Percentiles rank a stretch among this genome's conserved stretches.
These are phyloP conservation scores for Cladophialophora immunda DNA, from an alignment of 2,329 filamentous ascomycete genomes.

Conservation along the genomic window DNA sequence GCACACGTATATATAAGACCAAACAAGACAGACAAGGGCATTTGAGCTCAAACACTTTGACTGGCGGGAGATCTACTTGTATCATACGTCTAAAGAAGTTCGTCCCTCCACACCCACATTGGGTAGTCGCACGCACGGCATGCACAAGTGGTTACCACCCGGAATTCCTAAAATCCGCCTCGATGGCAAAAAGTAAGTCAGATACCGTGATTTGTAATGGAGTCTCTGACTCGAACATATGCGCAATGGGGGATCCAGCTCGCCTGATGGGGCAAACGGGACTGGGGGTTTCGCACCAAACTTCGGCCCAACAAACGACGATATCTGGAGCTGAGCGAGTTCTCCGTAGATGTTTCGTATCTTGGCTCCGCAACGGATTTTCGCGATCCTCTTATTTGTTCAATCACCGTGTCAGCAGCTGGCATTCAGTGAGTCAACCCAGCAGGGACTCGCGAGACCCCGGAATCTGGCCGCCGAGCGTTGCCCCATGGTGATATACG, in stretches of 20 bases:
- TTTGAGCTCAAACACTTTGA: not conserved
- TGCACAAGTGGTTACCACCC: not conserved
- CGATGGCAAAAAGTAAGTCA: not conserved
- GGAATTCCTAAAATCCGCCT: not conserved
- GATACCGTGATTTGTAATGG: not conserved
- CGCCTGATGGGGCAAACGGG: not conserved
- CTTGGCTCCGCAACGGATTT: conserved; percentile 9
- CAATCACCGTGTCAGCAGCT: conserved; percentile 3
- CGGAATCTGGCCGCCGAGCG: not conserved
- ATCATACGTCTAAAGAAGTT: not conserved
- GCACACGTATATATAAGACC: not conserved
- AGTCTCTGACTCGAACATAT: not conserved
- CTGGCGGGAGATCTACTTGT: not conserved
- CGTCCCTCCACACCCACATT: not conserved
- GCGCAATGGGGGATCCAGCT: not conserved
- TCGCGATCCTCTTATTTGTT: not conserved
- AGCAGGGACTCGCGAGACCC: not conserved
- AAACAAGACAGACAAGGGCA: not conserved
- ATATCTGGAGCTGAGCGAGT: not conserved
- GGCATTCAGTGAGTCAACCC: not conserved
- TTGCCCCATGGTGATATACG: not conserved
- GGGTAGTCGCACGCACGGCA: not conserved
- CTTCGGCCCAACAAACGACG: conserved; percentile 12
- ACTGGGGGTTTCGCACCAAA: conserved; percentile 21
- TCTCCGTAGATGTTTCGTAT: not conserved